These are phyloP conservation scores for Laetiporus sulphureus DNA, from an alignment of 1,284 basidiomycete genomes.

Conservation along the genomic window DNA sequence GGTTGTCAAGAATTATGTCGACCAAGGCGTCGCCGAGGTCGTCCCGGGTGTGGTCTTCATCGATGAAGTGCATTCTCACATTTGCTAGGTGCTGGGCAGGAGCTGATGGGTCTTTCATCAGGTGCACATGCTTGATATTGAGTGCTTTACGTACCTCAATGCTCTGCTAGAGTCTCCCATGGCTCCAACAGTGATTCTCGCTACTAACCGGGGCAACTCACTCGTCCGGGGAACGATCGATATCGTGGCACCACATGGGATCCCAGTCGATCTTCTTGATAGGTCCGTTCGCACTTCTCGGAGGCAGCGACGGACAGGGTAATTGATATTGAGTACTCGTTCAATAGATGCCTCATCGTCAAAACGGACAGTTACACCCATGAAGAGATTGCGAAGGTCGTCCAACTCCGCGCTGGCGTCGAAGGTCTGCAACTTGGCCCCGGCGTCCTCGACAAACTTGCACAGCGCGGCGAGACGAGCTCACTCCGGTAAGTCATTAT, in stretches of 20 bases:
- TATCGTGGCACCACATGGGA: conserved; percentile 87
- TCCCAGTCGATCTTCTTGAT: conserved; percentile 92
- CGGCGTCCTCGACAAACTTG: conserved; percentile 80
- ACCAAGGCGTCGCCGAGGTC: conserved; percentile 96
- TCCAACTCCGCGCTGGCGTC: conserved; percentile 80
- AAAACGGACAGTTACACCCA: conserved; percentile 83
- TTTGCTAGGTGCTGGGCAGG: not conserved
- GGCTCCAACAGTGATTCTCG: conserved; percentile 95
- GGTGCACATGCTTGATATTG: conserved; percentile 99
- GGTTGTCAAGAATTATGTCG: conserved; percentile 96
- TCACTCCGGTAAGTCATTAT: conserved; percentile 64
- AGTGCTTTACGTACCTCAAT: conserved; percentile 98
- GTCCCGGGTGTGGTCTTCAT: conserved; percentile 98
- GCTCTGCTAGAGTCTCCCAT: conserved; percentile 93
- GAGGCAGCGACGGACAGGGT: conserved; percentile 7
- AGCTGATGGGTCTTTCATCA: conserved; percentile 25
- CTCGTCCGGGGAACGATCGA: conserved; percentile 92
- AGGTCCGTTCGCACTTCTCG: conserved; percentile 40
- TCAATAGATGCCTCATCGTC: conserved; percentile 85
- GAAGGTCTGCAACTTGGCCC: conserved; percentile 79
- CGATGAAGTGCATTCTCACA: conserved; percentile 68
- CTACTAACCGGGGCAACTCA: conserved; percentile 91
- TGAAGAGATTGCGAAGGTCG: conserved; percentile 84
- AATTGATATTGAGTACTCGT: not conserved
- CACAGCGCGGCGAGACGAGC: conserved; percentile 77